Conservation (phyloP, 1,284 basidiomycete species). For the Trametes sp. region DNA sequence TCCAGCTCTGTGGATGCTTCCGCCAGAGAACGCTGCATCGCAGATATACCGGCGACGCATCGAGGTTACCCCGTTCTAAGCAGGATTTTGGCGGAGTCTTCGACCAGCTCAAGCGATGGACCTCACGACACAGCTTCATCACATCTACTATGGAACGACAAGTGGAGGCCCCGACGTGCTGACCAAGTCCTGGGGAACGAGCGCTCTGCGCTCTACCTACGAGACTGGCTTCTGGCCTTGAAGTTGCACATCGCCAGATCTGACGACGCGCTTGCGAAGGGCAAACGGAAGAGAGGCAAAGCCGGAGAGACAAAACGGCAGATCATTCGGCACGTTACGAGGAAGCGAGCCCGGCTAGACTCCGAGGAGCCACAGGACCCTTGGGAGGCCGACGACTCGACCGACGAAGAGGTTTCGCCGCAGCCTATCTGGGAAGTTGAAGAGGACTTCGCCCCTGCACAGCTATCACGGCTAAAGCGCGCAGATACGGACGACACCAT, state of each 20-base stretch:
- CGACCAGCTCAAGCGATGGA: neutral
- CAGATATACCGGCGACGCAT: slow-evolving; percentile 33
- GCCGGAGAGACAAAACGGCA: slow-evolving; percentile 54
- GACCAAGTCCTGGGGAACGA: slow-evolving; percentile 87
- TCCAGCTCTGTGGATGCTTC: neutral
- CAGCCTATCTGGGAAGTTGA: slow-evolving; percentile 42
- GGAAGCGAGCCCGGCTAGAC: slow-evolving; percentile 56
- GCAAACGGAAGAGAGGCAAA: slow-evolving; percentile 33
- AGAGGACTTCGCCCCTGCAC: slow-evolving; percentile 31
- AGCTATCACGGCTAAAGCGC: slow-evolving; percentile 29
- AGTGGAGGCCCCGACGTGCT: slow-evolving; percentile 79
- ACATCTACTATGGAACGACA: slow-evolving; percentile 66
- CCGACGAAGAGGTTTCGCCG: slow-evolving; percentile 44
- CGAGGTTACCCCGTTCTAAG: slow-evolving; percentile 61
- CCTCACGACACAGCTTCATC: slow-evolving; percentile 2
- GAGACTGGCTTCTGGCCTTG: slow-evolving; percentile 82
- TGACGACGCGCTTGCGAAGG: slow-evolving; percentile 12
- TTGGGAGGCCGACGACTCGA: slow-evolving; percentile 55
- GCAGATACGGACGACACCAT: slow-evolving; percentile 5
- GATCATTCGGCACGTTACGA: slow-evolving; percentile 58
- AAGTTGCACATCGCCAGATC: slow-evolving; percentile 57
- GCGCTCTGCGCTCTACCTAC: slow-evolving; percentile 73
- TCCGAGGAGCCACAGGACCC: slow-evolving; percentile 58
- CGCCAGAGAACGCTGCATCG: neutral
- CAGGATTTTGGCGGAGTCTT: slow-evolving; percentile 44